Evolutionary conservation across 805 yeast genomes (phyloP).

Genomic region (Cyberlindnera veronae): DNA sequence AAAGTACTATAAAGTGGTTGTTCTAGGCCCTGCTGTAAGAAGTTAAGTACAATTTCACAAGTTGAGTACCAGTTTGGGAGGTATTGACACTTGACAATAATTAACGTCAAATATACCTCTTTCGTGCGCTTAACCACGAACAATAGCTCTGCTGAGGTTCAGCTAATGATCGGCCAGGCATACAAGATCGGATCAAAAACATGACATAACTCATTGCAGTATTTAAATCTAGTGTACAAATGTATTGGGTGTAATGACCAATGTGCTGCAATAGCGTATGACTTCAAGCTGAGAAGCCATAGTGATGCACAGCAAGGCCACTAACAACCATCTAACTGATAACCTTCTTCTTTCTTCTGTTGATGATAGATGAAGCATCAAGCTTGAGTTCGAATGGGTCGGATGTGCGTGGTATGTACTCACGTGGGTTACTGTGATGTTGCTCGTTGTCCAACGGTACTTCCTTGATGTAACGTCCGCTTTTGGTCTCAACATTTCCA

Average conservation of each 20-base stretch:
- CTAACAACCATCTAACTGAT: constrained; percentile 1
- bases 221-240: not conserved
- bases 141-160: no score
- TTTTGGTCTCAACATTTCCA: constrained; percentile 19
- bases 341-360: constrained; percentile 35
- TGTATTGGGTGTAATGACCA: not conserved
- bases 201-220: not conserved
- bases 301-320: no score
- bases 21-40: no score
- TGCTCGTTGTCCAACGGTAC: constrained; percentile 14
- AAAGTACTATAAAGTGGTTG: no score
- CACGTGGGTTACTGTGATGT: constrained; percentile 10
- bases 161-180: no score
- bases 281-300: no score
- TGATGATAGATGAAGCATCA: constrained; percentile 37
- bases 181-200: not conserved
- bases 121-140: no score
- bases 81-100: no score
- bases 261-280: no score
- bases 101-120: no score
- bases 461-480: constrained; percentile 20
- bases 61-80: no score
- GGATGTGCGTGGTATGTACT: constrained; percentile 9
- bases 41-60: no score
- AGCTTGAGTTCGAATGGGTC: constrained; percentile 35